Evolutionary conservation across 768 basidiomycete species (phyloP).

Genomic region (Roridomyces roridus): DNA sequence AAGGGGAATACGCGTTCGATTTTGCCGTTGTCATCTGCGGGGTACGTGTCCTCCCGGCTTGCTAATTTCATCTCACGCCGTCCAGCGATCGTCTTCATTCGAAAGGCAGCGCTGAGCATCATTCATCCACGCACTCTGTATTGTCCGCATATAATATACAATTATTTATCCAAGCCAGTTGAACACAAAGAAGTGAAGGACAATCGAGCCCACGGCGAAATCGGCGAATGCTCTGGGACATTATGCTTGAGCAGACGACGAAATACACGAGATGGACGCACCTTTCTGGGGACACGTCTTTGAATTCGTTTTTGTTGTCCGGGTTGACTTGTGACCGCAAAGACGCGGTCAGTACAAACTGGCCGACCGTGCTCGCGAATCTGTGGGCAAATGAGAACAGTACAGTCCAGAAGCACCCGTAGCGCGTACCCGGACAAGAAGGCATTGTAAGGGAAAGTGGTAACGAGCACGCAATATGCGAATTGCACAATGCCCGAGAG

Average conservation of each 20-base stretch:
- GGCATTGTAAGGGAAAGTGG: slow-evolving; percentile 96
- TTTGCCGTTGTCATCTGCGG: slow-evolving; percentile 86
- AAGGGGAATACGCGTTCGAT: slow-evolving; percentile 88
- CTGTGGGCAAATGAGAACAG: slow-evolving; percentile 46
- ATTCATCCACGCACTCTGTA: slow-evolving; percentile 4
- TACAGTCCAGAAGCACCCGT: neutral
- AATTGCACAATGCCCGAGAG: slow-evolving; percentile 92
- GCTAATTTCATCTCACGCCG: slow-evolving; percentile 2
- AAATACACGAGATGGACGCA: slow-evolving; percentile 40
- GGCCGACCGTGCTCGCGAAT: slow-evolving; percentile 92
- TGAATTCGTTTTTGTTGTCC: slow-evolving; percentile 81
- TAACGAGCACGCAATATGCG: slow-evolving; percentile 88
- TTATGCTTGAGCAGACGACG: neutral
- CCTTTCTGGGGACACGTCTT: slow-evolving; percentile 93
- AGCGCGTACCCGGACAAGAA: slow-evolving; percentile 89
- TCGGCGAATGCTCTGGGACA: slow-evolving; percentile 90
- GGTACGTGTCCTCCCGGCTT: slow-evolving; percentile 49
- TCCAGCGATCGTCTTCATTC: slow-evolving; percentile 75
- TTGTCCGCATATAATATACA: slow-evolving; percentile 23
- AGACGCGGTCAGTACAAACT: slow-evolving; percentile 95
- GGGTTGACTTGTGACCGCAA: slow-evolving; percentile 93
- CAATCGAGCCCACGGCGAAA: slow-evolving; percentile 92
- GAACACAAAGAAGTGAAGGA: slow-evolving; percentile 98
- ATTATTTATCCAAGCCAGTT: slow-evolving; percentile 88
- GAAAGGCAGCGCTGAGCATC: slow-evolving; percentile 54